Conservation (phyloP, 75 land plant species). For the Pinus taeda region DNA sequence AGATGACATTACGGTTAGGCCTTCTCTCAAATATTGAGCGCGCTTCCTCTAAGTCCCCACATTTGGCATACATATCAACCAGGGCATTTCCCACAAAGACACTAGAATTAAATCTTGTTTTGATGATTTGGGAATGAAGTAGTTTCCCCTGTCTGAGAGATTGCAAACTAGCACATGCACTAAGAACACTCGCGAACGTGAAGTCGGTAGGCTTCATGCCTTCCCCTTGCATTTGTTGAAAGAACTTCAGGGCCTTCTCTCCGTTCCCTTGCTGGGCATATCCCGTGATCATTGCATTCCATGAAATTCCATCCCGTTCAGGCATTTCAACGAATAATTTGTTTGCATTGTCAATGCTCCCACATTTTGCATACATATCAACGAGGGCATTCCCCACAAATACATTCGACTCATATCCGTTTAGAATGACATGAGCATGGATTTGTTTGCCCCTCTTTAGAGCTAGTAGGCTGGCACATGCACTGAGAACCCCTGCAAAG, state of each 20-base stretch:
- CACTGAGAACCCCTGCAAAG: slow-evolving; percentile 46
- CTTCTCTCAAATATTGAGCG: slow-evolving; percentile 21
- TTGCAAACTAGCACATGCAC: slow-evolving; percentile 45
- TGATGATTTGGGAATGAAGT: slow-evolving; percentile 37
- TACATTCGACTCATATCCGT: slow-evolving; percentile 30
- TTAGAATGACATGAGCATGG: slow-evolving; percentile 43
- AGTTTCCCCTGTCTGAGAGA: slow-evolving; percentile 39
- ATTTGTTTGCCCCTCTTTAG: slow-evolving; percentile 46
- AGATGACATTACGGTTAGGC: slow-evolving; percentile 37
- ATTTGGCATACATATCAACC: slow-evolving; percentile 73
- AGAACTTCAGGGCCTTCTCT: slow-evolving; percentile 36
- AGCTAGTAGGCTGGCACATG: slow-evolving; percentile 19
- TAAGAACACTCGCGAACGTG: slow-evolving; percentile 55
- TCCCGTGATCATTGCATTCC: slow-evolving; percentile 67
- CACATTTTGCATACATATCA: slow-evolving; percentile 55
- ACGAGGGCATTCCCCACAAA: slow-evolving; percentile 44
- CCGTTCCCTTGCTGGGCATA: slow-evolving; percentile 38
- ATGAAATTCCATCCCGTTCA: slow-evolving; percentile 40
- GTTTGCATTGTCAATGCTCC: slow-evolving; percentile 27
- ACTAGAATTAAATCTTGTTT: slow-evolving; percentile 35
- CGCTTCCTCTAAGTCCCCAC: slow-evolving; percentile 46
- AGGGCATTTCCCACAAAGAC: slow-evolving; percentile 56
- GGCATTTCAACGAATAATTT: slow-evolving; percentile 29
- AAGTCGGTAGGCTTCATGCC: slow-evolving; percentile 40
- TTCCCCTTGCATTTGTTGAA: slow-evolving; percentile 34